These are phyloP conservation scores for Coemansia sp. DNA, from an alignment of 192 early-diverging fungal species.

Conservation along the genomic window DNA sequence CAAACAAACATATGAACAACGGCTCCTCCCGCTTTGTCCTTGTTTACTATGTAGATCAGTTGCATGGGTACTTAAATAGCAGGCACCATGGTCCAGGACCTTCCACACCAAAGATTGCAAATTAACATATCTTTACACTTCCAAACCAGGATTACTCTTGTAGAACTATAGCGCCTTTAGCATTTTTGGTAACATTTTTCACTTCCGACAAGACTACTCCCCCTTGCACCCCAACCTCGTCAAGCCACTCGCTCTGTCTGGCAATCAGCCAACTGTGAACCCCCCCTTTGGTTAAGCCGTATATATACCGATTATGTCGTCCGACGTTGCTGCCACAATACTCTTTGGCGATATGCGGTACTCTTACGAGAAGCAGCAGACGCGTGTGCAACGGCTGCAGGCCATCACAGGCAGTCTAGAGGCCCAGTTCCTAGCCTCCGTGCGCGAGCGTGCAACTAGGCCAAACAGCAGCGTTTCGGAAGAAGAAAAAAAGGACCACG, in stretches of 20 bases:
- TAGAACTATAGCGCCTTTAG: background rate
- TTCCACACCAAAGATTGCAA: background rate
- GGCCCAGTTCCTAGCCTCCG: constrained; percentile 36
- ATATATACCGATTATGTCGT: constrained; percentile 28
- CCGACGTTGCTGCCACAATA: constrained; percentile 41
- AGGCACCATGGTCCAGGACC: background rate
- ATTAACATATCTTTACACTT: background rate
- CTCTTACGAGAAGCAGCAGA: constrained; percentile 41
- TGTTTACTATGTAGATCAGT: background rate
- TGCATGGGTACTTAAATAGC: background rate
- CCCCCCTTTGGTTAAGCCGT: too few relatives aligned
- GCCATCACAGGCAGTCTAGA: constrained; percentile 21
- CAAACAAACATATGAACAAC: background rate
- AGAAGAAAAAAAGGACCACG: constrained; percentile 29
- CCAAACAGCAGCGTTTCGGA: constrained; percentile 36
- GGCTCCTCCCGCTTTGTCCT: background rate
- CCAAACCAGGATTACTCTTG: background rate
- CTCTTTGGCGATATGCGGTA: constrained; percentile 44
- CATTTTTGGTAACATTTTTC: too few relatives aligned
- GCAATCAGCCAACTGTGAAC: too few relatives aligned
- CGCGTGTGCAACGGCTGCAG: constrained; percentile 28
- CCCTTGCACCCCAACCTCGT: too few relatives aligned
- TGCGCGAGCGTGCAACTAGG: constrained; percentile 38
- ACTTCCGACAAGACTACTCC: too few relatives aligned
- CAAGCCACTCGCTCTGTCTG: too few relatives aligned